Evolutionary conservation across 2,329 filamentous ascomycete species (phyloP), one percentile per base, ranked within the genome.

Genomic region (Myotisia sp.): DNA sequence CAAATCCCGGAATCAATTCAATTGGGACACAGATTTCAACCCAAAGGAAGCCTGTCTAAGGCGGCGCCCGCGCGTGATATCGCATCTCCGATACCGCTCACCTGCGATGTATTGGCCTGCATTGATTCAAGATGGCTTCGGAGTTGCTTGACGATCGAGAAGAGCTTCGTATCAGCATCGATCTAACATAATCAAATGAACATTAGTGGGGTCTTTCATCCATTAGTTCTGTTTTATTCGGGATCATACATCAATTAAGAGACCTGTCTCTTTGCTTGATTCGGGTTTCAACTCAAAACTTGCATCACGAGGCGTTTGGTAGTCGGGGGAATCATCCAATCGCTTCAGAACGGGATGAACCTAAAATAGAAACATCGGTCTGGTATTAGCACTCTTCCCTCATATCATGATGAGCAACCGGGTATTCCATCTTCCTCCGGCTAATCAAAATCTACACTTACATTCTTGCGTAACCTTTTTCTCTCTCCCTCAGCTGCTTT

Each of bases 101-200:
- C 47, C 10, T 58, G 56, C 10, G 49, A 48, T 2, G 49, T 50
- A 35, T 64, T 64, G 34, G 45, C 55, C 36, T 56, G 54, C 54
- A 64, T 62, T 3, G 60, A 63, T 41, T 52, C 50, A 12, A 64
- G 50, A 49, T 64, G 60, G 22, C 48, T 55, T 34, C 55, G 55
- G 9, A 64, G 42, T 39, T 62, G 60, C 32, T 51, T 53, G 37
- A 62, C 44, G 26, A 63, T 40, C 16, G 38, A 42, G 12, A 45
- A 42, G 12, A 58, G 41, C 14, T 58, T 56, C 6, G 57, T 50
- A 37, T 63, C 59, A 9, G 43, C 37, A 18, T 56, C 29, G 20
- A 32, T 12, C 29, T 32, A 23, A n/a, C n/a, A 13, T 28, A 16
- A 16, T 18, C 10, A 24, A n/a, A n/a, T n/a, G n/a, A n/a, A n/a